Evolutionary conservation across 345 rosid species (phyloP).

Genomic region (Sisymbrium altissimum): DNA sequence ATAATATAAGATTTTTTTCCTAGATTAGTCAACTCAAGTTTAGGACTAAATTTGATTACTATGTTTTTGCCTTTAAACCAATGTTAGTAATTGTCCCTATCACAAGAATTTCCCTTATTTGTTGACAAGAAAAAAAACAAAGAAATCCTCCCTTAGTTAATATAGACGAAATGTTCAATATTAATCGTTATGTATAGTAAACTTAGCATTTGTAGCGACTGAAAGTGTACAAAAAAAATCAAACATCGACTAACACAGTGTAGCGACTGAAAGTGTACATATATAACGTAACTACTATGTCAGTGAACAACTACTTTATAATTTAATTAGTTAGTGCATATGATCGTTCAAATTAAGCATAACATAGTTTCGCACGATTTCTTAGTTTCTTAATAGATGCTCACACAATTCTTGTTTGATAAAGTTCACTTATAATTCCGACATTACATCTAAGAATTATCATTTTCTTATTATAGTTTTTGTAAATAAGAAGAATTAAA

Average conservation of each 20-base stretch:
- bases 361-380: background rate
- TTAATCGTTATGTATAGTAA: background rate
- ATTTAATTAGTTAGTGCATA: background rate
- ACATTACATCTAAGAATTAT: too few relatives aligned
- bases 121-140: background rate
- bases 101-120: background rate
- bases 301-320: background rate
- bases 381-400: background rate
- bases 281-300: background rate
- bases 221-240: background rate
- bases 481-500: background rate
- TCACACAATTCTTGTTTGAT: background rate
- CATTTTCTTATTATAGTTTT: too few relatives aligned
- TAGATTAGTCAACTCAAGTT: background rate
- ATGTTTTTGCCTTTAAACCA: slow-evolving; percentile 8
- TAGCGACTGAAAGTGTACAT: background rate
- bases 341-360: background rate
- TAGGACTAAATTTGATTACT: slow-evolving; percentile 26
- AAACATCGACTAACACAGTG: background rate
- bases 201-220: background rate
- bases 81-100: background rate
- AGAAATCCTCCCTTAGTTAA: background rate
- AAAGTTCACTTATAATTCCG: background rate
- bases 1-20: background rate
- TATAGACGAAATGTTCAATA: background rate